These are phyloP conservation scores for Eremochloa ophiuroides DNA, from an alignment of 176 grass and related monocot genomes.

Conservation along the genomic window DNA sequence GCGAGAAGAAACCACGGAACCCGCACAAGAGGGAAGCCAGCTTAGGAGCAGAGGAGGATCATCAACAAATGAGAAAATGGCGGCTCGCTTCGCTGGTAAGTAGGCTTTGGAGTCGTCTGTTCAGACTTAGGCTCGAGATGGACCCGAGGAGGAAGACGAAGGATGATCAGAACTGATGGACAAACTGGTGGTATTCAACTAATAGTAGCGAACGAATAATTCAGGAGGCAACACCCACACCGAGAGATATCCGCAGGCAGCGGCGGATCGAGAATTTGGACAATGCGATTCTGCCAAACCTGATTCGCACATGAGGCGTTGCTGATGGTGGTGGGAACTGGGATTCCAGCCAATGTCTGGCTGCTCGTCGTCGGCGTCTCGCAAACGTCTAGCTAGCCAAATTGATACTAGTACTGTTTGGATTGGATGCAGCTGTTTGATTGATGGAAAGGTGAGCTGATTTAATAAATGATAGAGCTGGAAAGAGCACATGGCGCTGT, in stretches of 20 bases:
- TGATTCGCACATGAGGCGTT: neutral
- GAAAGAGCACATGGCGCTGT: too few relatives aligned
- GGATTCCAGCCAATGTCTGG: neutral
- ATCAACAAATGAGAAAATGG: constrained; percentile 8
- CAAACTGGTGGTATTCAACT: neutral
- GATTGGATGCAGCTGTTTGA: neutral
- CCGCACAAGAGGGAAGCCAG: neutral
- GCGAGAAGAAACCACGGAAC: neutral
- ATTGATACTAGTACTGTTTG: neutral
- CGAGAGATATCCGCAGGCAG: constrained; percentile 2
- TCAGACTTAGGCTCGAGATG: neutral
- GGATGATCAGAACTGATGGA: neutral
- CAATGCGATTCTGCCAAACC: neutral
- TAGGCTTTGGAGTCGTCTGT: neutral
- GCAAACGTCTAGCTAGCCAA: neutral
- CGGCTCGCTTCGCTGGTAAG: neutral
- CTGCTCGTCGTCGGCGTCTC: neutral
- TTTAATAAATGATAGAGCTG: too few relatives aligned
- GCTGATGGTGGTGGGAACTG: neutral
- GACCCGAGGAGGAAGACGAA: neutral
- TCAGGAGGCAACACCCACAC: neutral
- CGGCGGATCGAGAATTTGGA: neutral
- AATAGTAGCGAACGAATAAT: neutral
- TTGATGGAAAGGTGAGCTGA: too few relatives aligned
- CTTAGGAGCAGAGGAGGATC: neutral